Percentiles rank a stretch among this genome's conserved stretches.
phyloP scores from a whole-genome alignment of 73 alveolate genomes.

The Halteria grandinella region DNA sequence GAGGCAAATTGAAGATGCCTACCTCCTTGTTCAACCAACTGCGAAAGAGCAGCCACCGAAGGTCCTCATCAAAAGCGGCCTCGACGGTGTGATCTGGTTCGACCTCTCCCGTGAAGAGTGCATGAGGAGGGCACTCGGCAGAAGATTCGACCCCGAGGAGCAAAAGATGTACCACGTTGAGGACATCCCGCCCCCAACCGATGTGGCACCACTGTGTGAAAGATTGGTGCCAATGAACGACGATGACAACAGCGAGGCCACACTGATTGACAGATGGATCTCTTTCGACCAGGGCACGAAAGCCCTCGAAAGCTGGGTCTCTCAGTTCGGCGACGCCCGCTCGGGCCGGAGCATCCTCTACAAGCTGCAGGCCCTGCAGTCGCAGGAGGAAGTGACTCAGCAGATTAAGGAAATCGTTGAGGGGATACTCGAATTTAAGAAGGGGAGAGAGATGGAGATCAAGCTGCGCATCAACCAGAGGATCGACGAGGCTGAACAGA shows the following conservation, averaged over 20 bases:
- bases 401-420: constrained; percentile 49
- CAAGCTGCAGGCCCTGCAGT: too few species aligned
- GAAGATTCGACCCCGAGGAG: constrained; percentile 86
- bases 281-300: constrained; percentile 87
- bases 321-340: constrained; percentile 86
- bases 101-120: constrained; percentile 83
- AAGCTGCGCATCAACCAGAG: constrained; percentile 62
- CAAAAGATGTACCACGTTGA: constrained; percentile 89
- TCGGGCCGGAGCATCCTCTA: too few species aligned
- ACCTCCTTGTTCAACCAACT: constrained; percentile 77
- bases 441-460: constrained; percentile 71
- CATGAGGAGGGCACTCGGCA: constrained; percentile 92
- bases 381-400: constrained; percentile 61
- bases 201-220: constrained; percentile 92
- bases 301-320: constrained; percentile 87
- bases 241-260: constrained; percentile 79
- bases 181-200: constrained; percentile 93
- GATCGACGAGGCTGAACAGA: constrained; percentile 55
- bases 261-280: constrained; percentile 85
- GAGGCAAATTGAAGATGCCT: constrained; percentile 68
- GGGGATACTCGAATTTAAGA: constrained; percentile 44
- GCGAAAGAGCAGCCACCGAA: constrained; percentile 76
- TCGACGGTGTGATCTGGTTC: constrained; percentile 87
- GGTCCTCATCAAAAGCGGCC: constrained; percentile 77
- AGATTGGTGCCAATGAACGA: constrained; percentile 87